Evolutionary conservation across 2,329 filamentous ascomycete species (phyloP).

Genomic region (Colletotrichum sojae): DNA sequence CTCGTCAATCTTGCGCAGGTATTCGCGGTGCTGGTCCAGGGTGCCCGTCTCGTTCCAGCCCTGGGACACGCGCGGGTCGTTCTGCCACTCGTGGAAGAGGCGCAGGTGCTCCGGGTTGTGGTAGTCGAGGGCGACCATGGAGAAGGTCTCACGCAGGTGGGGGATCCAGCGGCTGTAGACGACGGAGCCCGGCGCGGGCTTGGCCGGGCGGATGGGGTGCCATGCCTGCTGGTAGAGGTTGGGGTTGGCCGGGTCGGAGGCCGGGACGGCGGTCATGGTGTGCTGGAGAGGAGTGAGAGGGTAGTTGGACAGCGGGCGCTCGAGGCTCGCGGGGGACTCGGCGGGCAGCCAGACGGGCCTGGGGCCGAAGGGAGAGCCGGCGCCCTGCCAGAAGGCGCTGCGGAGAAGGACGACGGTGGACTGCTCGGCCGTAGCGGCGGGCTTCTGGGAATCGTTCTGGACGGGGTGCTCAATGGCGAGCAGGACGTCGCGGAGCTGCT

Average conservation of each 20-base stretch:
- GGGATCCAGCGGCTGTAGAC: slow-evolving; percentile 86
- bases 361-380: slow-evolving; percentile 76
- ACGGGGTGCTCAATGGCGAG: slow-evolving; percentile 65
- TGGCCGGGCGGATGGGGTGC: slow-evolving; percentile 80
- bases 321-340: slow-evolving; percentile 54
- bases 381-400: slow-evolving; percentile 78
- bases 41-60: slow-evolving; percentile 87
- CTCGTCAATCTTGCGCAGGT: slow-evolving; percentile 76
- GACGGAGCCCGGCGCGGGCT: slow-evolving; percentile 78
- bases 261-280: slow-evolving; percentile 55
- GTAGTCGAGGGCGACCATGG: slow-evolving; percentile 81
- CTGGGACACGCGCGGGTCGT: slow-evolving; percentile 84
- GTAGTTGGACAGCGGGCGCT: slow-evolving; percentile 58
- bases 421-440: slow-evolving; percentile 46
- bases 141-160: slow-evolving; percentile 82
- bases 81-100: slow-evolving; percentile 86
- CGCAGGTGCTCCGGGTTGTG: slow-evolving; percentile 73
- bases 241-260: slow-evolving; percentile 58
- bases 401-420: slow-evolving; percentile 61
- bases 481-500: slow-evolving; percentile 61
- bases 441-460: slow-evolving; percentile 49
- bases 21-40: slow-evolving; percentile 80
- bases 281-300: slow-evolving; percentile 65
- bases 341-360: slow-evolving; percentile 73
- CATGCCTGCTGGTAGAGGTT: slow-evolving; percentile 66